Percentiles rank a stretch among this genome's conserved stretches.
These are phyloP conservation scores for Suillus paluster DNA, from an alignment of 768 basidiomycete genomes.

Conservation along the genomic window DNA sequence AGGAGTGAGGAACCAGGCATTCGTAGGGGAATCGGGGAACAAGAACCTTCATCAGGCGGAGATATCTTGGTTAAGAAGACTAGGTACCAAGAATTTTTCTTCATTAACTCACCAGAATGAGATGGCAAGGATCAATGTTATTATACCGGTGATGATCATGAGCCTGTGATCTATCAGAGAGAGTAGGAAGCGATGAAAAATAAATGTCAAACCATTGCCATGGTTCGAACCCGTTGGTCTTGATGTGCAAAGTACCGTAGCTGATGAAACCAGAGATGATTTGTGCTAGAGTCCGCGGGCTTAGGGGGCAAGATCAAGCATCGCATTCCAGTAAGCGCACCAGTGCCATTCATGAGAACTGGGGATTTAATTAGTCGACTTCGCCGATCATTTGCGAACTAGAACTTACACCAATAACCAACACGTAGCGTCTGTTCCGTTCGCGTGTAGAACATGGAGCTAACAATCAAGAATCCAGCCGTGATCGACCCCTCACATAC, in stretches of 20 bases:
- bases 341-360: constrained; percentile 74
- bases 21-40: constrained; percentile 73
- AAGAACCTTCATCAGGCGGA: constrained; percentile 46
- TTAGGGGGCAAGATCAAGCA: neutral
- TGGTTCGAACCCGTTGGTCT: constrained; percentile 55
- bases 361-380: neutral
- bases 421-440: constrained; percentile 64
- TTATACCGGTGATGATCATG: constrained; percentile 64
- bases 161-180: constrained; percentile 40
- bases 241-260: constrained; percentile 63
- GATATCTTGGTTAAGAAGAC: neutral
- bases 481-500: constrained; percentile 68
- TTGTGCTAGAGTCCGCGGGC: constrained; percentile 46
- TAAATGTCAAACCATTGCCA: constrained; percentile 61
- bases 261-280: constrained; percentile 67
- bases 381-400: neutral
- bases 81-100: neutral
- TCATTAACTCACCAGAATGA: constrained; percentile 51
- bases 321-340: constrained; percentile 33
- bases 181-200: neutral
- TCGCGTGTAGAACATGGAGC: constrained; percentile 72
- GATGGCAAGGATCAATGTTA: constrained; percentile 56
- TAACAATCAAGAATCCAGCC: constrained; percentile 72
- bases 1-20: constrained; percentile 65
- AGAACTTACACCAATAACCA: constrained; percentile 68